phyloP scores from a whole-genome alignment of 2,329 filamentous ascomycete genomes.

The Nemania bipapillata region DNA sequence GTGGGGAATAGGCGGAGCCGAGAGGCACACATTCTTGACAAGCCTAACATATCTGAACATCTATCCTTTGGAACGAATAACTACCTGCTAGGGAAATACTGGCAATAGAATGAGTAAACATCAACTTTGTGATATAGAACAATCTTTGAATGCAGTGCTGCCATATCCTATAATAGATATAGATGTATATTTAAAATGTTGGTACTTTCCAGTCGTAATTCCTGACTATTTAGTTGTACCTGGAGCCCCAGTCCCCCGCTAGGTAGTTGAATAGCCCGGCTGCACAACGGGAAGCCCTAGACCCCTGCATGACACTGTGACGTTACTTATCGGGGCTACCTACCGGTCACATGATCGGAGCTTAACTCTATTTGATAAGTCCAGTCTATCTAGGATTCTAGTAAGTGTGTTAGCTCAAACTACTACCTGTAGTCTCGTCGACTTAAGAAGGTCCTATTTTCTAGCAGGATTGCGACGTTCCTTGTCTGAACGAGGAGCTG shows the following conservation, averaged over 20 bases:
- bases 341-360: conserved; percentile 34
- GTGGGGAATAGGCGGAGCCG: too few species aligned
- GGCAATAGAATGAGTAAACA: too few species aligned
- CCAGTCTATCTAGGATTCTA: background rate
- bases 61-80: too few species aligned
- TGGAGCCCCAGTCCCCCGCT: background rate
- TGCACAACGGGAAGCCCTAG: background rate
- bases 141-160: too few species aligned
- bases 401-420: background rate
- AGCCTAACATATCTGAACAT: too few species aligned
- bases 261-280: background rate
- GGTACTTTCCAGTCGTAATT: background rate
- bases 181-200: too few species aligned
- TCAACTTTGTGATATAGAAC: too few species aligned
- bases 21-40: too few species aligned
- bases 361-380: background rate
- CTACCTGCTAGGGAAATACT: too few species aligned
- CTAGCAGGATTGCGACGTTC: background rate
- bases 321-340: conserved; percentile 8
- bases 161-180: too few species aligned
- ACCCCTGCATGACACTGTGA: conserved; percentile 8
- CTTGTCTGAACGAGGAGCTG: background rate
- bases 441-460: background rate
- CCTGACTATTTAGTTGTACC: background rate
- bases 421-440: background rate